Evolutionary conservation across 225 moss, liverwort and hornwort genomes (phyloP).

Genomic region (Rhytidiadelphus loreus): DNA sequence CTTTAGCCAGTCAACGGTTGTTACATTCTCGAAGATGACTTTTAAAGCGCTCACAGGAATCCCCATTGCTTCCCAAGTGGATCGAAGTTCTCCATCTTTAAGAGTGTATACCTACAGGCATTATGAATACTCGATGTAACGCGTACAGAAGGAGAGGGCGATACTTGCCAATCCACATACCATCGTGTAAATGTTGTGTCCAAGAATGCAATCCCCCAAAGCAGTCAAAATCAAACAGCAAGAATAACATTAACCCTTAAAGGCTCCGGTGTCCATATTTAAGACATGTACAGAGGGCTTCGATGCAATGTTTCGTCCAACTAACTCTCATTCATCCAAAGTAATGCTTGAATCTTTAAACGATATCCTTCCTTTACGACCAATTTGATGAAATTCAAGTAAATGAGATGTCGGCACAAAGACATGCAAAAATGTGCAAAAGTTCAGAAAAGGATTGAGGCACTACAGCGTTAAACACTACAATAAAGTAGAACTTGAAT

Average conservation of each 20-base stretch:
- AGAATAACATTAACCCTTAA: not conserved
- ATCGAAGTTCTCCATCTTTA: conserved; percentile 38
- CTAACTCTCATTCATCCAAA: not conserved
- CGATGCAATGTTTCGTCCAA: not conserved
- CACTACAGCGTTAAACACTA: too few species aligned
- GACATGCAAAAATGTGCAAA: not conserved
- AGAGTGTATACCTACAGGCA: conserved; percentile 25
- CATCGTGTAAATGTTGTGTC: not conserved
- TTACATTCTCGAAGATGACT: conserved; percentile 7
- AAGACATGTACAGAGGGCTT: not conserved
- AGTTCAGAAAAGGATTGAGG: not conserved
- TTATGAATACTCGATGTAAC: not conserved
- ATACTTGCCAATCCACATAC: not conserved
- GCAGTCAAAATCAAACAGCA: not conserved
- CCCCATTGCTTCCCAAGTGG: conserved; percentile 34
- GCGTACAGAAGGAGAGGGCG: not conserved
- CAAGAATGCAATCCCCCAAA: not conserved
- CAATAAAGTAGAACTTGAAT: not conserved
- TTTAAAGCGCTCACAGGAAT: conserved; percentile 18
- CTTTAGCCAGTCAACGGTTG: conserved; percentile 49
- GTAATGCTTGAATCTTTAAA: not conserved
- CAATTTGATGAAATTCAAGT: not conserved
- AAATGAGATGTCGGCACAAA: not conserved
- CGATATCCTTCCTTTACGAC: not conserved
- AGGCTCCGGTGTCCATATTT: not conserved